A percentile compares a stretch with the other conserved stretches of the same genome.
phyloP scores from a whole-genome alignment of 345 rosid species.

The Melaleuca alternifolia region DNA sequence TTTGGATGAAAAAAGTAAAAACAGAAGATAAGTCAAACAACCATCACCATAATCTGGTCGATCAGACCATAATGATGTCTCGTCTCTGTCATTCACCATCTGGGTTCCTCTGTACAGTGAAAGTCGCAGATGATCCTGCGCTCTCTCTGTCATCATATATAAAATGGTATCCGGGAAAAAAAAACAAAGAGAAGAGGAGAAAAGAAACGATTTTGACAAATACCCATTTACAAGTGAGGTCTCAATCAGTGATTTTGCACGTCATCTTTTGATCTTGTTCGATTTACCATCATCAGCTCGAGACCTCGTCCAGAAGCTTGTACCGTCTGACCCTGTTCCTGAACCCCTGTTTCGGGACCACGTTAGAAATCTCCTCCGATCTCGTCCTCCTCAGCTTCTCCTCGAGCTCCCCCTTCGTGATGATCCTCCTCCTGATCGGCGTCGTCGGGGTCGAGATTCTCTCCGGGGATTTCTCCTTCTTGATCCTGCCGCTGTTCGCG shows the following conservation, averaged over 20 bases:
- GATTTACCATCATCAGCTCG: constrained; percentile 17
- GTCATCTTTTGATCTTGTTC: background rate
- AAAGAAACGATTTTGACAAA: background rate
- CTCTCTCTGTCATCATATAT: background rate
- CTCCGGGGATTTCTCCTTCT: constrained; percentile 26
- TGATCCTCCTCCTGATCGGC: constrained; percentile 29
- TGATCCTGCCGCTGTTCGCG: background rate
- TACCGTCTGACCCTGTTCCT: constrained; percentile 57
- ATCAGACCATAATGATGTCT: background rate
- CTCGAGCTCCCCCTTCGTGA: constrained; percentile 34
- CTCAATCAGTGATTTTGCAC: background rate
- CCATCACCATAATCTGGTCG: background rate
- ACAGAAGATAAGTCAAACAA: background rate
- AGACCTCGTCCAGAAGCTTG: constrained; percentile 65
- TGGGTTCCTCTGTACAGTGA: background rate
- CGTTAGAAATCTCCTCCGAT: constrained; percentile 20
- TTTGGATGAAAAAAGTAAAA: background rate
- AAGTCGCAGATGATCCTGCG: background rate
- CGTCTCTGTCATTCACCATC: background rate
- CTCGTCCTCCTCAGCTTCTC: constrained; percentile 22
- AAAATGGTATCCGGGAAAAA: background rate
- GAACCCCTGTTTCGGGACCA: constrained; percentile 10
- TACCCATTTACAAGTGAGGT: background rate
- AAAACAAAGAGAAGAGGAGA: background rate
- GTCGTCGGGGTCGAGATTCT: background rate